phyloP scores from a whole-genome alignment of 192 early-diverging fungal genomes.

The Chytriomyces hyalinus region DNA sequence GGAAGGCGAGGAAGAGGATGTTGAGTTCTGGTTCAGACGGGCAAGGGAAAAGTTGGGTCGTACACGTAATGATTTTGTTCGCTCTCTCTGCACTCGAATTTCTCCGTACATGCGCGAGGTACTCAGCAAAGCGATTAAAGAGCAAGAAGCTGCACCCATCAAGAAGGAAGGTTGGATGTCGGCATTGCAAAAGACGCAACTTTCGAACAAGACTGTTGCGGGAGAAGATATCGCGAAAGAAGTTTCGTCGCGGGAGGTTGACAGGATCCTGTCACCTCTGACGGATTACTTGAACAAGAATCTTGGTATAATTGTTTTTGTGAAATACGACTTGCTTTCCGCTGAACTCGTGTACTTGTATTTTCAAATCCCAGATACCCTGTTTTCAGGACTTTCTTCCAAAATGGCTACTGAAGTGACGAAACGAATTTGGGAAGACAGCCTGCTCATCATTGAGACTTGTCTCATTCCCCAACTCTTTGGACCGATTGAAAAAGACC shows the following conservation, averaged over 20 bases:
- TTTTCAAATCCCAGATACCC: conserved; percentile 24
- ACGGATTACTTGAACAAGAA: conserved; percentile 62
- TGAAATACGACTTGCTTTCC: neutral
- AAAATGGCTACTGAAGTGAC: conserved; percentile 61
- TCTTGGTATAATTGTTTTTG: conserved; percentile 14
- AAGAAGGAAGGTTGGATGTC: conserved; percentile 49
- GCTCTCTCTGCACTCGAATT: conserved; percentile 51
- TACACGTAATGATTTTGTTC: conserved; percentile 55
- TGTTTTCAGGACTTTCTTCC: conserved; percentile 42
- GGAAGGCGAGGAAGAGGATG: conserved; percentile 62
- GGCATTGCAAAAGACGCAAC: conserved; percentile 39
- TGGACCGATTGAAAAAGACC: conserved; percentile 48
- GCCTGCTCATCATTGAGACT: conserved; percentile 42
- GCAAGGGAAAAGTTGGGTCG: conserved; percentile 50
- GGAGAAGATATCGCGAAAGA: conserved; percentile 40
- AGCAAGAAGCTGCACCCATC: conserved; percentile 55
- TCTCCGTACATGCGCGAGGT: conserved; percentile 50
- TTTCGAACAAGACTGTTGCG: conserved; percentile 50
- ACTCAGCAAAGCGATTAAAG: conserved; percentile 51
- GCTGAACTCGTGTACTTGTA: neutral
- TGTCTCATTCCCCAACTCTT: conserved; percentile 53
- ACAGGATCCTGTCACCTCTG: conserved; percentile 48
- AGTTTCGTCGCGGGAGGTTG: conserved; percentile 43
- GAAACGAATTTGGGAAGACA: conserved; percentile 55
- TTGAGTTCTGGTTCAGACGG: conserved; percentile 61